Conservation (phyloP, 2,329 filamentous ascomycete genomes). For the Dothistroma septosporum region DNA sequence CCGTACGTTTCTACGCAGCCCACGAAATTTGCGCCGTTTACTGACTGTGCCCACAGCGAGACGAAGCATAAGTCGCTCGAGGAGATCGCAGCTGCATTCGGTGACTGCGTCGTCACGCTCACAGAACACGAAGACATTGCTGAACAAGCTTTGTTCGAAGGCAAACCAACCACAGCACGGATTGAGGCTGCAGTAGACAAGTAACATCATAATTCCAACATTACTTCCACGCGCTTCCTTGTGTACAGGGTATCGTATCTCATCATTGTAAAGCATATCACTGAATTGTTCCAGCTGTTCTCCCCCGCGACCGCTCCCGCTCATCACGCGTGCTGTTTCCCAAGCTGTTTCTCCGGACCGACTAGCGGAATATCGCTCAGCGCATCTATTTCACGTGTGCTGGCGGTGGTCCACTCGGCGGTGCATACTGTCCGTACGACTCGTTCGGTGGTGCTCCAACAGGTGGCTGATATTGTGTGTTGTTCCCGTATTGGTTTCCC, state of each 20-base stretch:
- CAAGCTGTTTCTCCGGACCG: background rate
- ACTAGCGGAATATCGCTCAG: background rate
- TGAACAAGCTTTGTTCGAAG: constrained; percentile 23
- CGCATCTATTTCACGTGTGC: background rate
- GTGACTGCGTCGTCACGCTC: constrained; percentile 31
- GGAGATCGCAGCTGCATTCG: constrained; percentile 33
- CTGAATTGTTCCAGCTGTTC: background rate
- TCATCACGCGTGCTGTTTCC: background rate
- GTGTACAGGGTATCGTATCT: background rate
- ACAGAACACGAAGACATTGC: constrained; percentile 25
- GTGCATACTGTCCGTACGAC: background rate
- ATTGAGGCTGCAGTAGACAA: background rate
- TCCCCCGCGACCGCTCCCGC: background rate
- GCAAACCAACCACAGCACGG: constrained; percentile 15
- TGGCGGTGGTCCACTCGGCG: background rate
- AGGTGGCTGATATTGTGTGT: background rate
- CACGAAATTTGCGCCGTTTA: background rate
- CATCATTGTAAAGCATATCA: background rate
- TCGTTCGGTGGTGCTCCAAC: background rate
- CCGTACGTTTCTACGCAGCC: too few species aligned
- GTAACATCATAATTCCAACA: background rate
- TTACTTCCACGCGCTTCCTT: background rate
- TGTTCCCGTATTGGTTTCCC: background rate
- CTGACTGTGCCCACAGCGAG: constrained; percentile 11
- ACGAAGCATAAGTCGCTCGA: constrained; percentile 32